Conservation (phyloP, 495 filamentous ascomycete species). For the Haplographium delicatum region DNA sequence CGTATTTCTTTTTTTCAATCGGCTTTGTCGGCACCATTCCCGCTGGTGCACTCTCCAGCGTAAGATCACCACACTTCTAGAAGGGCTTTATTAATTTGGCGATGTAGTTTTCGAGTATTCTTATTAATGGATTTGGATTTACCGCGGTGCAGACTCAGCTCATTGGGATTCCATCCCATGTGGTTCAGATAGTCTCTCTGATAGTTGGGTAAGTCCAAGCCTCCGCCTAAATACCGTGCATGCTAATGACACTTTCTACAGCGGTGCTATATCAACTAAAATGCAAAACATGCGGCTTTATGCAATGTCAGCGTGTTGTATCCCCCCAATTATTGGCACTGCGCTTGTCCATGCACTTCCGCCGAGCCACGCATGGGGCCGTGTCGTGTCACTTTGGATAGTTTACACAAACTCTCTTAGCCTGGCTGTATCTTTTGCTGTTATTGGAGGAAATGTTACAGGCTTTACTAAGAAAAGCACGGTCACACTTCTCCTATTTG, state of each 20-base stretch:
- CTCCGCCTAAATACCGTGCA: not conserved
- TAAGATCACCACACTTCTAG: not conserved
- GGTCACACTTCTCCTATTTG: not conserved
- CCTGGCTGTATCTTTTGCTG: not conserved
- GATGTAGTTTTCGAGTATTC: not conserved
- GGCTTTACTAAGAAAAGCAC: slow-evolving; percentile 1
- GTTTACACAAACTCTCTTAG: not conserved
- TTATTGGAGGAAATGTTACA: not conserved
- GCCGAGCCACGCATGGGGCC: not conserved
- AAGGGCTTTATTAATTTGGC: too few species aligned
- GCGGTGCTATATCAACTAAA: not conserved
- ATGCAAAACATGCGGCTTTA: not conserved
- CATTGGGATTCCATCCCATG: not conserved
- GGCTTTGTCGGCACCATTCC: not conserved
- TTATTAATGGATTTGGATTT: not conserved
- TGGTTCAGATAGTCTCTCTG: not conserved
- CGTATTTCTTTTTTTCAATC: slow-evolving; percentile 41
- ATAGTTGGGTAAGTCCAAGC: not conserved
- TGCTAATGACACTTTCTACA: not conserved
- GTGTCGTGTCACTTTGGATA: not conserved
- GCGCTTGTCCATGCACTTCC: not conserved
- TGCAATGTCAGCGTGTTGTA: not conserved
- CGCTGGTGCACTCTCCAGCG: not conserved
- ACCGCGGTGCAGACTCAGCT: not conserved
- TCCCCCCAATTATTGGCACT: not conserved